phyloP scores from a whole-genome alignment of 2,329 filamentous ascomycete species.

The Colletotrichum sp. region DNA sequence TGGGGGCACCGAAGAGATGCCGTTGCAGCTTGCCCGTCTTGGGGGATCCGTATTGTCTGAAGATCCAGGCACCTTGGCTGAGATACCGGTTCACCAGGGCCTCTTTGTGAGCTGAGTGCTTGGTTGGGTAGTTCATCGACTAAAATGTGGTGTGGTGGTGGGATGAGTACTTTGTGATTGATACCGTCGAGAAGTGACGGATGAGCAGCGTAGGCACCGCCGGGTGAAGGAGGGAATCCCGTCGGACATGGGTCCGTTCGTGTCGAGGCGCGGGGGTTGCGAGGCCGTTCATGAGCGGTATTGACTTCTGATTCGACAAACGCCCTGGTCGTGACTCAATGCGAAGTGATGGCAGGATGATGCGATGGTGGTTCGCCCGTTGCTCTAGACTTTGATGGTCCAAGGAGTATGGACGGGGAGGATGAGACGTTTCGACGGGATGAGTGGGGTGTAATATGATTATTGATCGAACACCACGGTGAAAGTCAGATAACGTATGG shows the following conservation, averaged over 20 bases:
- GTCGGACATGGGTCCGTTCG: neutral
- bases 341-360: slow-evolving; percentile 13
- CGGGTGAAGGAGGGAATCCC: neutral
- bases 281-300: neutral
- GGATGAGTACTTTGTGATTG: slow-evolving; percentile 2
- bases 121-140: neutral
- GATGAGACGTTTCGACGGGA: neutral
- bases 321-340: slow-evolving; percentile 12
- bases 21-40: neutral
- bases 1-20: slow-evolving; percentile 2
- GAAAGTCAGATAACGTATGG: neutral
- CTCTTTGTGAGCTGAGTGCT: neutral
- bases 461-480: neutral
- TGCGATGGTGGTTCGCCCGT: neutral
- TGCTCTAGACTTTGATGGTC: neutral
- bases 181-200: neutral
- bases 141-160: slow-evolving; percentile 8
- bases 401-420: neutral
- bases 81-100: neutral
- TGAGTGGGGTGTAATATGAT: neutral
- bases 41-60: neutral
- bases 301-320: neutral
- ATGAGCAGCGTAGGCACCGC: neutral
- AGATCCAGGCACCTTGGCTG: neutral
- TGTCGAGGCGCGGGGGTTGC: neutral